These are phyloP conservation scores for Brassica cretica DNA, from an alignment of 345 rosid genomes.

Conservation along the genomic window DNA sequence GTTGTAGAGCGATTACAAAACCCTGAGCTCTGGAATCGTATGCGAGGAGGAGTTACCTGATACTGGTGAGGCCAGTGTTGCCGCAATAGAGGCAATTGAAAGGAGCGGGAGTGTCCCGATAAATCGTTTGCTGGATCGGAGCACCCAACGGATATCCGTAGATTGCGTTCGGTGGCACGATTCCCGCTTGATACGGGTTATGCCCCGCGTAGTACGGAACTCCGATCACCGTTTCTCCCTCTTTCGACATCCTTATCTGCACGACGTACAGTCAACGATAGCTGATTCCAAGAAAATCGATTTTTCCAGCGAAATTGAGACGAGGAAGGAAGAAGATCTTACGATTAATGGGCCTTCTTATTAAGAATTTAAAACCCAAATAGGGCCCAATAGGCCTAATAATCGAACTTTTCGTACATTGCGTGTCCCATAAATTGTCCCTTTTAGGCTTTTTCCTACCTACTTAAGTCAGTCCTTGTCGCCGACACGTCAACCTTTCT, in stretches of 20 bases:
- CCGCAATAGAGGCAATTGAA: slow-evolving; percentile 80
- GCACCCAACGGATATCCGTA: slow-evolving; percentile 70
- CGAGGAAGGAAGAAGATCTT: too few relatives aligned
- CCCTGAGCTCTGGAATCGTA: not conserved
- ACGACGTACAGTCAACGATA: slow-evolving; percentile 9
- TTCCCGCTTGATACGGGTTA: slow-evolving; percentile 75
- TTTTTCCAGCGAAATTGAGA: too few relatives aligned
- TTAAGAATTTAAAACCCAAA: too few relatives aligned
- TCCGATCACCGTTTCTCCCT: slow-evolving; percentile 62
- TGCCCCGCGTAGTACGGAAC: slow-evolving; percentile 63
- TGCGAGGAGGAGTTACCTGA: slow-evolving; percentile 41
- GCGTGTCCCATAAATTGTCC: too few relatives aligned
- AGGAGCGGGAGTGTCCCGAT: slow-evolving; percentile 93
- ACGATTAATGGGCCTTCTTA: too few relatives aligned
- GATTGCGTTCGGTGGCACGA: slow-evolving; percentile 70
- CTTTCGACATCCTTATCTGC: slow-evolving; percentile 44
- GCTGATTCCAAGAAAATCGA: too few relatives aligned
- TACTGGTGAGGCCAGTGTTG: slow-evolving; percentile 66
- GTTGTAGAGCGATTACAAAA: not conserved
- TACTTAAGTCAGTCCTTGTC: too few relatives aligned
- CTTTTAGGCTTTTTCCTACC: too few relatives aligned
- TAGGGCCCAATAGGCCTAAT: too few relatives aligned
- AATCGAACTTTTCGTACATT: too few relatives aligned
- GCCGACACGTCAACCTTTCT: too few relatives aligned
- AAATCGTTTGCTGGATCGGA: slow-evolving; percentile 84